Conservation (phyloP, 371 early-diverging fungal genomes). For the Chytridium lagenaria region DNA sequence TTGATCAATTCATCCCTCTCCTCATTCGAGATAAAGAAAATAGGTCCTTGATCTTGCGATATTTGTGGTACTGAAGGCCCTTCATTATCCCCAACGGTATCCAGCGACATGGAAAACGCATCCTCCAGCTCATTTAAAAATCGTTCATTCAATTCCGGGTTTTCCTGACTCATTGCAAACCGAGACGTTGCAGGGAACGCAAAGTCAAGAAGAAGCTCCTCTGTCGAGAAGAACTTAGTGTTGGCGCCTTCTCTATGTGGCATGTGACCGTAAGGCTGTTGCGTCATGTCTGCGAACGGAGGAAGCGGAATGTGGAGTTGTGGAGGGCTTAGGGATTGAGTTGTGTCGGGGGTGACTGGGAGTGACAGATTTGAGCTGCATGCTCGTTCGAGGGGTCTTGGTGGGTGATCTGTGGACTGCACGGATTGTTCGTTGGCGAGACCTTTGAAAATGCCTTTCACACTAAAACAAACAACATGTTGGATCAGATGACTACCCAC, state of each 20-base stretch:
- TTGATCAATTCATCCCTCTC: not conserved
- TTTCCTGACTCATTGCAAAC: not conserved
- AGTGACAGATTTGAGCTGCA: not conserved
- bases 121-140: not conserved
- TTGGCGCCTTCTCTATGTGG: not conserved
- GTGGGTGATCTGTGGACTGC: too few relatives aligned
- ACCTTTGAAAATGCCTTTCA: slow-evolving; percentile 8
- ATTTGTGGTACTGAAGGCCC: not conserved
- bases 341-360: not conserved
- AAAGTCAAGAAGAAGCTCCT: slow-evolving; percentile 8
- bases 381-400: too few relatives aligned
- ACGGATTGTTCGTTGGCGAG: too few relatives aligned
- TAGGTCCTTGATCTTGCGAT: not conserved
- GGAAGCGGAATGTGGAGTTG: not conserved
- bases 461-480: not conserved
- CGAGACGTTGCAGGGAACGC: slow-evolving; percentile 12
- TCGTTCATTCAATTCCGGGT: not conserved
- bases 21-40: not conserved
- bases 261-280: not conserved
- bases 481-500: not conserved
- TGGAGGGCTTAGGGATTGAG: not conserved
- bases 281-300: not conserved
- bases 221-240: not conserved
- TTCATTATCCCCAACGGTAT: not conserved
- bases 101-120: not conserved